phyloP scores from a whole-genome alignment of 78 protist genomes.

The Speleostelium caveatum region DNA sequence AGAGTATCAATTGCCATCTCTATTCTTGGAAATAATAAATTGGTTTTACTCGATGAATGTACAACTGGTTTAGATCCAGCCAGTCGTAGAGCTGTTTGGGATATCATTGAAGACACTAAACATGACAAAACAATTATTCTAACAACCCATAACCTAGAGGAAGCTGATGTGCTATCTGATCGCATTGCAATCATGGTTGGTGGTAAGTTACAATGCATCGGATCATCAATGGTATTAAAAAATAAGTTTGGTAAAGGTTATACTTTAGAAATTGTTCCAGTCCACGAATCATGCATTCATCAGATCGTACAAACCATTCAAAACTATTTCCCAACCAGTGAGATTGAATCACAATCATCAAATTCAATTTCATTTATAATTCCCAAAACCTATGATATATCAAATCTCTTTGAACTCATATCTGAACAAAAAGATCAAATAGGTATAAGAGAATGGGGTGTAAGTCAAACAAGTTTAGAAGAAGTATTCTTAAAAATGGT shows the following conservation, averaged over 20 bases:
- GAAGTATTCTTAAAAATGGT: constrained; percentile 65
- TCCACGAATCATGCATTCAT: no score
- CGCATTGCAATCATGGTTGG: constrained; percentile 78
- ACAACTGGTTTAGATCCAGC: constrained; percentile 80
- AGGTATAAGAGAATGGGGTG: constrained; percentile 44
- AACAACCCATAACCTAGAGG: constrained; percentile 78
- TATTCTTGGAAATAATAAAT: constrained; percentile 43
- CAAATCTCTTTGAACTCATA: constrained; percentile 25
- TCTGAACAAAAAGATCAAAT: constrained; percentile 6
- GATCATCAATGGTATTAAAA: constrained; percentile 20
- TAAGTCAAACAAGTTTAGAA: constrained; percentile 46
- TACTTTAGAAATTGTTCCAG: constrained; percentile 7
- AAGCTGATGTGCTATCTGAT: constrained; percentile 55
- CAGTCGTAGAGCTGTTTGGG: constrained; percentile 35
- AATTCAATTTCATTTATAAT: constrained; percentile 6
- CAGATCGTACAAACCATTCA: no score
- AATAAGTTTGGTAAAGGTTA: constrained; percentile 29
- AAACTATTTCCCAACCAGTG: neutral
- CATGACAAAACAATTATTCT: constrained; percentile 48
- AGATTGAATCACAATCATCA: neutral
- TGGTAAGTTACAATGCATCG: constrained; percentile 34
- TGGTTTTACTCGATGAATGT: constrained; percentile 52
- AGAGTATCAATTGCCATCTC: constrained; percentile 84
- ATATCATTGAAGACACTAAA: constrained; percentile 20
- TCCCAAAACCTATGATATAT: constrained; percentile 1